A percentile compares a stretch with the other conserved stretches of the same genome.
These are phyloP conservation scores for Ceratocystis cubensis DNA, from an alignment of 2,329 filamentous ascomycete species.

Conservation along the genomic window DNA sequence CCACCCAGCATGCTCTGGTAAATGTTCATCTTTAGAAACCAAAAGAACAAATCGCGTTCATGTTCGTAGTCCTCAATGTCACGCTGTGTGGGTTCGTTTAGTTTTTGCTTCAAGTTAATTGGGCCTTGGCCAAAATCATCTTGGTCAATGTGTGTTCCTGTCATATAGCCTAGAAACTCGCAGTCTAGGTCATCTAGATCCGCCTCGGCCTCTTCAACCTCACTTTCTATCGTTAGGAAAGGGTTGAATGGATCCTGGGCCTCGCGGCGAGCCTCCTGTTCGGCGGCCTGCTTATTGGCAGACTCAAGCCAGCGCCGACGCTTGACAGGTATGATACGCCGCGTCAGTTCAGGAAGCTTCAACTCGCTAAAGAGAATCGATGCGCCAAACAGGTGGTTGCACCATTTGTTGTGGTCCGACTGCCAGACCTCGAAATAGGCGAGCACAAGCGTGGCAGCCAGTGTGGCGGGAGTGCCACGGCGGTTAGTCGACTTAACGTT, in stretches of 20 bases:
- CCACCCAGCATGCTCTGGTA: conserved; percentile 85
- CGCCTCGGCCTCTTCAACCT: conserved; percentile 22
- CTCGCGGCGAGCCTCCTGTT: conserved; percentile 8
- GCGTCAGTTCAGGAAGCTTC: conserved; percentile 61
- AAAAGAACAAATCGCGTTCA: conserved; percentile 83
- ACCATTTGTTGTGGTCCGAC: conserved; percentile 92
- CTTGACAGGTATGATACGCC: conserved; percentile 54
- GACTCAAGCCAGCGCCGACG: conserved; percentile 31
- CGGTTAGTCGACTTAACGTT: conserved; percentile 58
- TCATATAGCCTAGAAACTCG: conserved; percentile 32
- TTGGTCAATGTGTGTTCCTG: conserved; percentile 31
- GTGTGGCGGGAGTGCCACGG: conserved; percentile 62
- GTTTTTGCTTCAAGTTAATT: conserved; percentile 30
- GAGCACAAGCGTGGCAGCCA: conserved; percentile 78
- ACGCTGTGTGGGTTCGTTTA: conserved; percentile 35
- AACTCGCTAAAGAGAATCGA: conserved; percentile 73
- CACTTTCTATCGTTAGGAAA: conserved; percentile 24
- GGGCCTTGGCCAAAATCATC: conserved; percentile 29
- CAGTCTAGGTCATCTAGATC: conserved; percentile 34
- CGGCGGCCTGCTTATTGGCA: conserved; percentile 27
- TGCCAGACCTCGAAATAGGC: conserved; percentile 92
- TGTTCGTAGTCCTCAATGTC: conserved; percentile 74
- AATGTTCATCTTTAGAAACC: conserved; percentile 87
- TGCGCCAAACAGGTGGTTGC: conserved; percentile 76
- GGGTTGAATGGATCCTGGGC: conserved; percentile 25